Conservation (phyloP, 495 filamentous ascomycete genomes). For the Neurospora tetraspora region DNA sequence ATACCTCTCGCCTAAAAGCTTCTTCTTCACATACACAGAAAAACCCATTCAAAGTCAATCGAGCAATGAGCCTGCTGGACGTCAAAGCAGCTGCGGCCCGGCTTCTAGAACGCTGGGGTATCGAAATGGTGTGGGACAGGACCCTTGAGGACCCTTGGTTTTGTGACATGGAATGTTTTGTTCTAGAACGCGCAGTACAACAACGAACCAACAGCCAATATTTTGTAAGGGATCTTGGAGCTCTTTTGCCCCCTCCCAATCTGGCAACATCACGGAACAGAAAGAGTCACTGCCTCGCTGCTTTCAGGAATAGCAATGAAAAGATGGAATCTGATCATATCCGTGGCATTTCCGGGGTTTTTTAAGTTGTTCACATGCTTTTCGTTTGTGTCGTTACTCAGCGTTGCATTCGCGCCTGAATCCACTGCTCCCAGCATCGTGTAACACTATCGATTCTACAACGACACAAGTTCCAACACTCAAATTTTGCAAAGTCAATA, state of each 20-base stretch:
- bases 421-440: neutral
- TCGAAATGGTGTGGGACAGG: neutral
- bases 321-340: neutral
- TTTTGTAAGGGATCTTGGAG: neutral
- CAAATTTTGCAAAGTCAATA: neutral
- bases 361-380: neutral
- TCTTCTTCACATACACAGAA: neutral
- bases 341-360: neutral
- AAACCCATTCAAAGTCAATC: neutral
- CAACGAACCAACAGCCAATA: neutral
- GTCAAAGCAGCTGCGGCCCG: neutral
- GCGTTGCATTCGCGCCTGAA: neutral
- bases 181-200: neutral
- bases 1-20: neutral
- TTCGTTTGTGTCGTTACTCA: neutral
- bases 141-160: neutral
- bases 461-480: neutral
- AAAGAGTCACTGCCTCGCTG: neutral
- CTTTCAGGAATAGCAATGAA: neutral
- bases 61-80: neutral
- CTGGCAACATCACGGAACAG: neutral
- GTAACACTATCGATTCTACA: neutral
- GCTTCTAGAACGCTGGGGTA: neutral
- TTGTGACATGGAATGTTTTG: neutral
- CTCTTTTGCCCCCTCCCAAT: neutral